Conservation (phyloP, 805 yeast species). For the Myxozyma nipponensis region DNA sequence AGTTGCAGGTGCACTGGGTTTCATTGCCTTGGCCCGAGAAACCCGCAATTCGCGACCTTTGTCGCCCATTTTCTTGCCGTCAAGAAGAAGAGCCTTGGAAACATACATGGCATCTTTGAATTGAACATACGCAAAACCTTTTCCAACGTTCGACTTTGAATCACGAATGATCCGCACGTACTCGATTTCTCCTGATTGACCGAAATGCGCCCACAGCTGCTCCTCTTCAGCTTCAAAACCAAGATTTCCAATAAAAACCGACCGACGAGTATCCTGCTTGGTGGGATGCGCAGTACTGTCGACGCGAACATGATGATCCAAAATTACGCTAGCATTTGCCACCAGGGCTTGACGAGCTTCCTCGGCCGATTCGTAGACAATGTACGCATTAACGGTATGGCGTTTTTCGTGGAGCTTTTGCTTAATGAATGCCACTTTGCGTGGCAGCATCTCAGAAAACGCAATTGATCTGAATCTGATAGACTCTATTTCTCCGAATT, state of each 20-base stretch:
- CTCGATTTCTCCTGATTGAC: conserved; percentile 66
- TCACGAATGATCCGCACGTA: conserved; percentile 90
- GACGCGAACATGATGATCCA: conserved; percentile 75
- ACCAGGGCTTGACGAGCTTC: conserved; percentile 43
- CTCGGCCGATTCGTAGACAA: conserved; percentile 61
- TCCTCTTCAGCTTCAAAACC: conserved; percentile 94
- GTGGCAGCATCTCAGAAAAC: conserved; percentile 79
- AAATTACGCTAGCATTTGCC: conserved; percentile 65
- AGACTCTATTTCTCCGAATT: conserved; percentile 57
- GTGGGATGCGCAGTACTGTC: conserved; percentile 93
- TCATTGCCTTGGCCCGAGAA: conserved; percentile 54
- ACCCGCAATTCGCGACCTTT: conserved; percentile 67
- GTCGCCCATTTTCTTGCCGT: conserved; percentile 56
- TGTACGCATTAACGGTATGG: conserved; percentile 82
- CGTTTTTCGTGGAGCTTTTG: conserved; percentile 72
- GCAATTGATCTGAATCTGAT: conserved; percentile 90
- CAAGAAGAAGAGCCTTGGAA: conserved; percentile 71
- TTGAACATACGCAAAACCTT: conserved; percentile 96
- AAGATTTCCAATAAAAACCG: conserved; percentile 88
- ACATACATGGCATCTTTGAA: conserved; percentile 65
- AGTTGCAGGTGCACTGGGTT: conserved; percentile 27
- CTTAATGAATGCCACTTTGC: conserved; percentile 84
- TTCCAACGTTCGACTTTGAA: conserved; percentile 88
- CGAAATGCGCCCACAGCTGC: conserved; percentile 76
- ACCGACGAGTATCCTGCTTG: conserved; percentile 74